phyloP scores from a whole-genome alignment of 306 rosid species.

The Cyclanthera cordifolia region DNA sequence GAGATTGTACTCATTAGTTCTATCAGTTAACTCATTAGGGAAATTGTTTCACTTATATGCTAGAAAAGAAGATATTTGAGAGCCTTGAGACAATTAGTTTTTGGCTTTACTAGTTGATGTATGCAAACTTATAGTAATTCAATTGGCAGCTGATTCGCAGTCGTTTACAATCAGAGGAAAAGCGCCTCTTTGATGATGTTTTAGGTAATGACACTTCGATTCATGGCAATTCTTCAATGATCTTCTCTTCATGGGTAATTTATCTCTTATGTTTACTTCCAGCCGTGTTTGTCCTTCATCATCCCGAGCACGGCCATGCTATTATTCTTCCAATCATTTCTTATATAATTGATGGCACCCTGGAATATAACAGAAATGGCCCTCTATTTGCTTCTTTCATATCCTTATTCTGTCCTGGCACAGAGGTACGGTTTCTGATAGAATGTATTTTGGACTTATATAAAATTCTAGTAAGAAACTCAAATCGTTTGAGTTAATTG shows the following conservation, averaged over 20 bases:
- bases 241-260: constrained; percentile 22
- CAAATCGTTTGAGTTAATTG: neutral
- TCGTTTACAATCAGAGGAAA: constrained; percentile 64
- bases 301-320: constrained; percentile 98
- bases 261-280: constrained; percentile 23
- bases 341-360: constrained; percentile 70
- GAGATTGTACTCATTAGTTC: neutral
- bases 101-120: neutral
- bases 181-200: constrained; percentile 88
- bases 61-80: constrained; percentile 3
- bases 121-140: constrained; percentile 17
- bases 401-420: constrained; percentile 75
- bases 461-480: neutral
- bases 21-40: neutral
- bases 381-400: constrained; percentile 92
- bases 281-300: constrained; percentile 92
- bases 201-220: constrained; percentile 56
- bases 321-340: constrained; percentile 95
- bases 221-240: constrained; percentile 20
- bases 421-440: constrained; percentile 42
- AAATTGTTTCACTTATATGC: neutral
- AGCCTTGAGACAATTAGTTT: neutral
- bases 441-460: neutral
- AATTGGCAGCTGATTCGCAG: constrained; percentile 77
- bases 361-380: constrained; percentile 56